Evolutionary conservation across 2,329 filamentous ascomycete species (phyloP).

Genomic region (Ascochyta rabiei): DNA sequence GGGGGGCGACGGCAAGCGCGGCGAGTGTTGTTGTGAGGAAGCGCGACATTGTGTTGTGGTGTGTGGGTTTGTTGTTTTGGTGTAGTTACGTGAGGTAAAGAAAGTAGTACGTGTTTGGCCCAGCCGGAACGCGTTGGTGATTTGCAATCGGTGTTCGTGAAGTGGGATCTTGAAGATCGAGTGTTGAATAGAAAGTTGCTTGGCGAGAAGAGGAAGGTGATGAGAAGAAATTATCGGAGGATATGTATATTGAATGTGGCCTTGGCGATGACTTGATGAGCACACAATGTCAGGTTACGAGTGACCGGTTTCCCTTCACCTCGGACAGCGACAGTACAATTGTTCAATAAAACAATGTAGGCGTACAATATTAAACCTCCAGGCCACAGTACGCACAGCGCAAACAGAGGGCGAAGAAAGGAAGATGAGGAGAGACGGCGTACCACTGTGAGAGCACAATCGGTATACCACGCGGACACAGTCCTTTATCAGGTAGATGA

Average conservation of each 20-base stretch:
- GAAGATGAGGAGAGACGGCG: conserved; percentile 26
- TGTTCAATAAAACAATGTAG: conserved; percentile 32
- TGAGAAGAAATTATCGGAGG: conserved; percentile 9
- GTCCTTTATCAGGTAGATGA: conserved; percentile 41
- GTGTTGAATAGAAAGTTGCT: conserved; percentile 1
- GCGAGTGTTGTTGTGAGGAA: conserved; percentile 21
- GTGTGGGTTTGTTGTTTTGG: conserved; percentile 8
- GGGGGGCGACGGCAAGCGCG: conserved; percentile 27
- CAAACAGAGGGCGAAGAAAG: conserved; percentile 21
- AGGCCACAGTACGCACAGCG: conserved; percentile 21
- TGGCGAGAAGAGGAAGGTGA: conserved; percentile 4
- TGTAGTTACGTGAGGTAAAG: conserved; percentile 3
- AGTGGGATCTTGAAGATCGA: conserved; percentile 4
- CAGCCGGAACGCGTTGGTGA: conserved; percentile 13
- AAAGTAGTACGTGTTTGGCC: conserved; percentile 7
- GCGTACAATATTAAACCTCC: conserved; percentile 20
- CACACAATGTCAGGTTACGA: conserved; percentile 25
- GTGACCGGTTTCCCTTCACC: conserved; percentile 34
- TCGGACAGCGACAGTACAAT: conserved; percentile 33
- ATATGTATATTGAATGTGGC: conserved; percentile 19
- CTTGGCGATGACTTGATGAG: conserved; percentile 22
- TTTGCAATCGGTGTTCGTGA: conserved; percentile 4
- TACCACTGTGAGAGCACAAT: conserved; percentile 21
- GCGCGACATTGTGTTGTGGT: conserved; percentile 26
- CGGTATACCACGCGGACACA: conserved; percentile 25